phyloP scores from a whole-genome alignment of 108 stramenopile species.

The Skeletonema marinoi region DNA sequence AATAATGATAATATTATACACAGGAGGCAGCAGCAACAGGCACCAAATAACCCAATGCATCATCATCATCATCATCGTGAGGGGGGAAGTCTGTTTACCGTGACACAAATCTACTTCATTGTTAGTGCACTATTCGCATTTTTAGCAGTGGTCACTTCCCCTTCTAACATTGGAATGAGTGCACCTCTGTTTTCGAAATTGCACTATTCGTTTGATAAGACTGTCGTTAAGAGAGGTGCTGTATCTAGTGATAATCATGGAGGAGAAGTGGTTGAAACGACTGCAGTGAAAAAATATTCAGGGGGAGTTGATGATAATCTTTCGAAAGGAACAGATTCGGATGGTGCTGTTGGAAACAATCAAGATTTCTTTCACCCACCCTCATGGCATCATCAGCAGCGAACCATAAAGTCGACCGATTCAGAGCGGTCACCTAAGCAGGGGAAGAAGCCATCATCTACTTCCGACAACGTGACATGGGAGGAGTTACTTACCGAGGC shows the following conservation, averaged over 20 bases:
- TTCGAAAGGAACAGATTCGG: not conserved
- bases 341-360: not conserved
- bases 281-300: not conserved
- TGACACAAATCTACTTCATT: conserved; percentile 21
- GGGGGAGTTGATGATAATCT: not conserved
- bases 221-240: not conserved
- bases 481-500: not conserved
- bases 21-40: not conserved
- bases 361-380: not conserved
- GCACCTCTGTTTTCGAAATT: not conserved
- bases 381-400: not conserved
- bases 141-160: conserved; percentile 16
- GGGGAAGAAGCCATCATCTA: not conserved
- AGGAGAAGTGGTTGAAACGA: not conserved
- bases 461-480: not conserved
- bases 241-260: not conserved
- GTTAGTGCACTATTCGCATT: conserved; percentile 12
- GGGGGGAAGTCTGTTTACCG: not conserved
- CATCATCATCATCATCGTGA: not conserved
- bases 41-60: not conserved
- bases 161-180: conserved; percentile 1
- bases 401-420: not conserved
- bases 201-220: not conserved
- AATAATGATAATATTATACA: not conserved
- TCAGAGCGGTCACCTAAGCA: not conserved